These are phyloP conservation scores for Sinapis alba DNA, from an alignment of 441 rosid species.

Conservation along the genomic window DNA sequence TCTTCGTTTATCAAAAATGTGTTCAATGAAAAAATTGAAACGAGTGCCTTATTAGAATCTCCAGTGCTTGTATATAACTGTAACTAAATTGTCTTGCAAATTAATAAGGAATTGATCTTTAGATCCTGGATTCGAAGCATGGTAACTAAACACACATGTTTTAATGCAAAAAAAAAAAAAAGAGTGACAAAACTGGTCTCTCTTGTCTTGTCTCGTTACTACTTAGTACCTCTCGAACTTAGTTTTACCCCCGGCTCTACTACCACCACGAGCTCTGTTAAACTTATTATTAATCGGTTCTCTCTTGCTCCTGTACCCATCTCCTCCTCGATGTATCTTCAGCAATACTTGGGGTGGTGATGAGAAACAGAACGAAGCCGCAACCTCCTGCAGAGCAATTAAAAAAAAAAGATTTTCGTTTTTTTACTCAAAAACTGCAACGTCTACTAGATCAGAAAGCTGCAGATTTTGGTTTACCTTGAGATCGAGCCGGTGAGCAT, in stretches of 20 bases:
- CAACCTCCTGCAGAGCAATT: background rate
- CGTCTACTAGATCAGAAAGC: background rate
- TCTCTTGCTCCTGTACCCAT: constrained; percentile 45
- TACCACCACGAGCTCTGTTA: constrained; percentile 54
- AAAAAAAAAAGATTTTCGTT: background rate
- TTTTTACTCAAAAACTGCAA: background rate
- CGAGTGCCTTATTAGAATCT: background rate
- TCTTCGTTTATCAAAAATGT: constrained; percentile 11
- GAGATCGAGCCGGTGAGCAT: constrained; percentile 84
- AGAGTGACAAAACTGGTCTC: constrained; percentile 17
- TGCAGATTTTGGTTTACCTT: constrained; percentile 50
- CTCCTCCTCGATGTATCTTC: background rate
- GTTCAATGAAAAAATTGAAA: background rate
- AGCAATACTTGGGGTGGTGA: background rate
- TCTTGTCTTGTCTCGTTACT: constrained; percentile 7
- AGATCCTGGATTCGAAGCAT: background rate
- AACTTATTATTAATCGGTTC: constrained; percentile 55
- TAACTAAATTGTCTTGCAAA: background rate
- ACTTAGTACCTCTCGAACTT: constrained; percentile 65
- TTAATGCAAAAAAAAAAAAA: background rate
- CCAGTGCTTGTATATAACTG: background rate
- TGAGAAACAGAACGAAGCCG: background rate
- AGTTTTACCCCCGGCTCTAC: constrained; percentile 54
- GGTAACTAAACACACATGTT: background rate
- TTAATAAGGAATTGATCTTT: background rate